Evolutionary conservation across 2,329 filamentous ascomycete species (phyloP), one percentile per base, ranked within the genome.

Genomic region (Triangularia setosa): DNA sequence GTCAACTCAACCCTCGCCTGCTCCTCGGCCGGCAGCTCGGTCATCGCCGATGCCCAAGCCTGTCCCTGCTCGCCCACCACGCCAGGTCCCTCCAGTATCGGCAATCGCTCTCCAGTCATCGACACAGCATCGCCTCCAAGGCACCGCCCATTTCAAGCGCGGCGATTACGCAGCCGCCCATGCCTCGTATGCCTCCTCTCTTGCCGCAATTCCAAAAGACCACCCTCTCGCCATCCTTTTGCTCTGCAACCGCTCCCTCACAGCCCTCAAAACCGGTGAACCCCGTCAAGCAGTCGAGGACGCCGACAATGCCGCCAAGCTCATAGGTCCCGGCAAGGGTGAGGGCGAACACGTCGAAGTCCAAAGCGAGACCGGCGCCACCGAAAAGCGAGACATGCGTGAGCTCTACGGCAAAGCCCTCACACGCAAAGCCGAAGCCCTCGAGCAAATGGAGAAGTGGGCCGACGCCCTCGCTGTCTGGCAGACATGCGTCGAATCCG

Each of bases 401-500:
- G 93, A 97, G 18, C 91, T 97, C 67, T 98, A 90, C 73, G 93
- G 92, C 61, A 99, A 98, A 76, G 94, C 94, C 0, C 80, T 98
- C 28, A 94, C 91, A 79, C 90, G 95, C 61, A 98, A 98, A 79
- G 95, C 95, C 0, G 95, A 99, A 78, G 95, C 93, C 1, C 82
- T 98, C 7, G 95, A 99, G 76, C 90, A 97, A 73, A 90, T 99
- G 82, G 95, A 99, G 79, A 92, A 90, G 74, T 99, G 94, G 94
- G 78, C 80, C 2, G 94, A 98, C 59, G 95, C 95, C 1, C 88
- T 87, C 0, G 79, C 81, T 1, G 87, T 91, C 0, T 99, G 95
- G 95, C 87, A 89, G 71, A 80, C 85, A 62, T 93, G 92, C 33
- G 90, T 98, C 1, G 90, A 96, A 76, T 87, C 86, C 25, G 92